Evolutionary conservation across 2,329 filamentous ascomycete genomes (phyloP), one percentile per base, ranked within the genome.

Genomic region (Fusarium domesticum): DNA sequence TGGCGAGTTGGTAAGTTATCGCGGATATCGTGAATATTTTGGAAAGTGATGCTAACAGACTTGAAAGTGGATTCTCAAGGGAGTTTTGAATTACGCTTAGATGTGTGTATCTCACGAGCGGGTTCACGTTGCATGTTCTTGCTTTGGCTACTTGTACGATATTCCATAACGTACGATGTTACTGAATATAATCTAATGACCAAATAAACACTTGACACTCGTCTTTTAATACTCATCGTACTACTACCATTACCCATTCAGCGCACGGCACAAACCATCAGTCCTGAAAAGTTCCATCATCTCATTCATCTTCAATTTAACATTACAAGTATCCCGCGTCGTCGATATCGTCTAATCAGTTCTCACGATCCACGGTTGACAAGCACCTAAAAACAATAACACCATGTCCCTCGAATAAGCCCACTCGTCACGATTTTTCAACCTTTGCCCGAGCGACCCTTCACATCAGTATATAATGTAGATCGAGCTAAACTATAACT

Each of bases 1-100:
- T 64, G 93, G 93, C 4, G 87, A 97, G 68, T 77, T 97, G 55
- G 75, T 77, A 63, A 61, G 75, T 69, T 6, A 6, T 15, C n/a
- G 14, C 15, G 8, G 6, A 15, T 10, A 1, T 28, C 10, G 12
- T 17, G 16, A 14, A 1, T 5, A 7, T 28, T 6, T 7, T 39
- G 12, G n/a, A 17, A 8, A 10, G 3, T 25, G 11, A 25, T 42
- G 19, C 43, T 51, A 37, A 51, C 37, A n/a, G 2, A 11, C 18
- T 5, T 18, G 30, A 7, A 14, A 77, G 56, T 95, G 89, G 89
- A 77, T 91, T 30, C 62, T 81, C n/a, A 77, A 75, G 43, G 70
- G 67, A 12, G 75, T 77, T 12, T 64, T 77, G 23, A 76, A 76
- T 39, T 76, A 76, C 37, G 57, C 48, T 1, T 63, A 47, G 50